Base-by-base conservation (phyloP, 345 rosid genomes). In the Murraya koenigii region DNA sequence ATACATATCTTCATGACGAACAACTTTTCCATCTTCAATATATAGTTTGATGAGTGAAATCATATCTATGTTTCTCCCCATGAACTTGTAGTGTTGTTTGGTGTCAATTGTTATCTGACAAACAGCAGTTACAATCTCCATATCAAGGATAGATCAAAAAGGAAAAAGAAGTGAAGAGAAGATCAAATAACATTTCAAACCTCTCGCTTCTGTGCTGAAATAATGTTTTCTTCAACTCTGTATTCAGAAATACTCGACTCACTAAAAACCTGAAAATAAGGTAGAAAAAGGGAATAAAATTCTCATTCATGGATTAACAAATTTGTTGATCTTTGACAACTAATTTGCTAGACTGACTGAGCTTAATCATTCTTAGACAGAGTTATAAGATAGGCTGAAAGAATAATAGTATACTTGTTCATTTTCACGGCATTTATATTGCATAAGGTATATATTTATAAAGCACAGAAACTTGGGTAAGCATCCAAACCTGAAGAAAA, bases 1-100 rank as follows among this genome's bases (percentile, higher is more conserved):
- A 17, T 93, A 95, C 98, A 95, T 88, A 78, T 95, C 97, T 87
- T 95, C 98, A 11, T 92, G 98, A 20, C 92, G 94, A 58, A 90
- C 82, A 68, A 95, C 88, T 88, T 91, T 95, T 17, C 91, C 98
- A 55, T 93, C 75, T 87, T 88, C 92, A 25, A 90, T 85, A 35
- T 84, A 36, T 68, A 95, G 87, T 88, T 80, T 89, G 73, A 93
- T 93, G 54, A 95, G 97, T 69, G 98, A 91, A 70, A 87, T 85
- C 97, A 95, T 87, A 64, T 88, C 87, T 74, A 95, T 89, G 80
- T 83, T 73, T 81, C 56, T 93, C 68, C 97, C 98, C 82, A 89
- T 2, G 83, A 91, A 80, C 86, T 87, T 89, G 84, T 93, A 93
- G 52, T 88, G 89, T 81, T 93, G 98, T 78, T 95, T 95, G 89